Evolutionary conservation across 805 yeast genomes (phyloP).

Genomic region (Yueomyces sinensis): DNA sequence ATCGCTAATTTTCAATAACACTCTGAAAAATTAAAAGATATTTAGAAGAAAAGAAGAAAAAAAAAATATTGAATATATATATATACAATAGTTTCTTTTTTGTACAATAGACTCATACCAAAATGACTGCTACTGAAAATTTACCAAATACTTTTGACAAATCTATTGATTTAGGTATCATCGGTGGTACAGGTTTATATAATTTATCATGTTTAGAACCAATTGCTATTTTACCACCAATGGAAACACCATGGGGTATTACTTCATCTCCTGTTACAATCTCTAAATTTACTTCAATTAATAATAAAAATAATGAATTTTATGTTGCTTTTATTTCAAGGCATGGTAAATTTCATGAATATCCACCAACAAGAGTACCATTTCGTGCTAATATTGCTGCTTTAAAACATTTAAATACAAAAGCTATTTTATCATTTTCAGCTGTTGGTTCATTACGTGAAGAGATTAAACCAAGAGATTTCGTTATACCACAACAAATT

Average conservation of each 20-base stretch:
- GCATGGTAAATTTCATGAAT: conserved; percentile 85
- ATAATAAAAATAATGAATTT: conserved; percentile 23
- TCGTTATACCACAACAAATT: conserved; percentile 91
- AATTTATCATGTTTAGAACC: conserved; percentile 71
- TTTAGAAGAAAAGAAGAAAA: no score
- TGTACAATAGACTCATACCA: no score
- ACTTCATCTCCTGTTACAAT: conserved; percentile 92
- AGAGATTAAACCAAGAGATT: conserved; percentile 87
- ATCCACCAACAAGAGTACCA: conserved; percentile 86
- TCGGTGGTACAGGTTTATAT: conserved; percentile 98
- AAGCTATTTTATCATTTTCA: conserved; percentile 79
- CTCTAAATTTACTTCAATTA: conserved; percentile 39
- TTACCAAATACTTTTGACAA: conserved; percentile 15
- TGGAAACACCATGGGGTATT: conserved; percentile 94
- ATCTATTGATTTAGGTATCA: conserved; percentile 63
- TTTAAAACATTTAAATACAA: conserved; percentile 73
- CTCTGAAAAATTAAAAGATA: no score
- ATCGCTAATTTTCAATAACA: no score
- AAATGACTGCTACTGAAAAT: conserved; percentile 16
- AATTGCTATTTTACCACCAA: conserved; percentile 60
- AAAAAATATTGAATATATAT: no score
- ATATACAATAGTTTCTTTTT: no score
- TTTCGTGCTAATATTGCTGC: conserved; percentile 93
- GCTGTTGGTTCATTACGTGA: conserved; percentile 93
- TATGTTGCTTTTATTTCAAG: conserved; percentile 90